These are phyloP conservation scores for Thalassiosira hispida DNA, from an alignment of 352 stramenopile genomes.

Conservation along the genomic window DNA sequence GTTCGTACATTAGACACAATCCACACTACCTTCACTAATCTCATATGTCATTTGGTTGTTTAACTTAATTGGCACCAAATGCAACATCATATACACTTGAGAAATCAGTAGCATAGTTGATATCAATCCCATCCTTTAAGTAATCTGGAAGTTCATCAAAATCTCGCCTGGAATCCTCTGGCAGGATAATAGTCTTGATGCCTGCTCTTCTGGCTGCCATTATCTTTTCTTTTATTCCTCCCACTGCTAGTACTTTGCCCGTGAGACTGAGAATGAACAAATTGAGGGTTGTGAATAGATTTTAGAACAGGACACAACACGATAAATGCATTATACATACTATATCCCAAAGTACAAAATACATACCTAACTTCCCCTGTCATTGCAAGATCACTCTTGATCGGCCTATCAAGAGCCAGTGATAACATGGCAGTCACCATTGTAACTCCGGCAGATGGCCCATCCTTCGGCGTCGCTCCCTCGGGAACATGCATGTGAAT, in stretches of 20 bases:
- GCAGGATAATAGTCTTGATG: conserved; percentile 94
- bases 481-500: conserved; percentile 99
- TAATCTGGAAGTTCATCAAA: conserved; percentile 97
- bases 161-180: conserved; percentile 93
- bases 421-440: conserved; percentile 97
- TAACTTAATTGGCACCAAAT: conserved; percentile 75
- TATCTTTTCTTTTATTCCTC: conserved; percentile 99
- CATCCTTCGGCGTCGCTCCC: conserved; percentile 98
- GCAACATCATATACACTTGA: conserved; percentile 94
- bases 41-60: not conserved
- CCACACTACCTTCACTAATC: too few relatives aligned
- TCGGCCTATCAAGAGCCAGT: conserved; percentile 92
- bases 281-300: not conserved
- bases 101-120: conserved; percentile 97
- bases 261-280: conserved; percentile 84
- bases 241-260: conserved; percentile 98
- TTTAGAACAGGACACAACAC: not conserved
- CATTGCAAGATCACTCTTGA: conserved; percentile 97
- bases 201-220: conserved; percentile 96
- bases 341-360: too few relatives aligned
- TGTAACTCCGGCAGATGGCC: conserved; percentile 95
- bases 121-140: conserved; percentile 93
- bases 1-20: too few relatives aligned
- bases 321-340: not conserved
- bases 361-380: conserved; percentile 84